Evolutionary conservation across 495 filamentous ascomycete species (phyloP).

Genomic region (Penicillium malachiteum): DNA sequence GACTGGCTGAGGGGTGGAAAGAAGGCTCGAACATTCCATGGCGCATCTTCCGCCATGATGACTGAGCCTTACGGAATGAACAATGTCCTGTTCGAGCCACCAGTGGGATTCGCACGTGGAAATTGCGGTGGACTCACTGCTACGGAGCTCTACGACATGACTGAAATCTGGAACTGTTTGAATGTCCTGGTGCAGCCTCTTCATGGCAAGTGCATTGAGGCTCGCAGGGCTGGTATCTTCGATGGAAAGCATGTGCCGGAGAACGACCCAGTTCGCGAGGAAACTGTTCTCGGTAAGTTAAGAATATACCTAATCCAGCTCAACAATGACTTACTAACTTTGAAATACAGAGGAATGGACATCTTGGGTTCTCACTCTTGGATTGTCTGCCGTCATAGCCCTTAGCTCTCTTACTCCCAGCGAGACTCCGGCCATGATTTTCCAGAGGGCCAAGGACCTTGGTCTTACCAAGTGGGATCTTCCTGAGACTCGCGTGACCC

Average conservation of each 20-base stretch:
- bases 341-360: constrained; percentile 60
- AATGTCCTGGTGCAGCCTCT: constrained; percentile 56
- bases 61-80: constrained; percentile 52
- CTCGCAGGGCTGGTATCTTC: constrained; percentile 57
- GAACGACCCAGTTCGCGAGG: constrained; percentile 54
- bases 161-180: constrained; percentile 66
- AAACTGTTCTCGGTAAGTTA: constrained; percentile 52
- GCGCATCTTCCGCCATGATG: constrained; percentile 35
- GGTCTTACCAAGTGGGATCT: constrained; percentile 59
- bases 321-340: constrained; percentile 28
- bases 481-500: constrained; percentile 43
- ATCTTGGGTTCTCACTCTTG: constrained; percentile 58
- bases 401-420: constrained; percentile 48
- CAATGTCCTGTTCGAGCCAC: constrained; percentile 56
- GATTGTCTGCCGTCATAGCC: constrained; percentile 54
- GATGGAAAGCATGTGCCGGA: constrained; percentile 44
- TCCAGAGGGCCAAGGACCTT: constrained; percentile 50
- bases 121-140: constrained; percentile 56
- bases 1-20: constrained; percentile 64
- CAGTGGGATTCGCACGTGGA: constrained; percentile 57
- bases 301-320: not conserved
- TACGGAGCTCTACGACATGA: constrained; percentile 63
- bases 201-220: constrained; percentile 55
- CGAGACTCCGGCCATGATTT: constrained; percentile 45
- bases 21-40: constrained; percentile 39